A percentile compares a stretch with the other conserved stretches of the same genome.
Evolutionary conservation across 305 asterid species (phyloP).

Genomic region (Fraxinus nigra): DNA sequence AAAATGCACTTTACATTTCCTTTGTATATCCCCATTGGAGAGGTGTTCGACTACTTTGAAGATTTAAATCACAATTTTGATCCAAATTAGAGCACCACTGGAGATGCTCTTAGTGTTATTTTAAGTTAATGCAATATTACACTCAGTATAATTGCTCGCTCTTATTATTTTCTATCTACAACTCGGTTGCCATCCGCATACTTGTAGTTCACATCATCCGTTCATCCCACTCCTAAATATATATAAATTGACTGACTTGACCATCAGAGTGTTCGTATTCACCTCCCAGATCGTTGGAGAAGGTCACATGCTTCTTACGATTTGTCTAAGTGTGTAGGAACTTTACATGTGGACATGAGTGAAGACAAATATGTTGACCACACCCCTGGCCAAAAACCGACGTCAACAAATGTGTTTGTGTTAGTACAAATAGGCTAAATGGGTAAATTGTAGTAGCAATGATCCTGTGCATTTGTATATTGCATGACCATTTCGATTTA

Average conservation of each 20-base stretch:
- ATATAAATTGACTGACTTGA: too few species aligned
- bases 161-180: background rate
- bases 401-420: background rate
- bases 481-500: too few species aligned
- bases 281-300: too few species aligned
- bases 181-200: background rate
- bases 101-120: background rate
- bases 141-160: background rate
- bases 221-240: background rate
- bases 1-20: too few species aligned
- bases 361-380: too few species aligned
- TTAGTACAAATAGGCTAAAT: background rate
- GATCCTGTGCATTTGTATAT: background rate
- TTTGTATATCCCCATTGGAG: too few species aligned
- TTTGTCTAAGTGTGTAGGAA: too few species aligned
- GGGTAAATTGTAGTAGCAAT: background rate
- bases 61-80: background rate
- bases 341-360: too few species aligned
- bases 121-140: too few species aligned
- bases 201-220: background rate
- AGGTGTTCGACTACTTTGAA: background rate
- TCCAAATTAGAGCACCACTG: background rate
- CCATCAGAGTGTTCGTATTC: too few species aligned
- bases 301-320: too few species aligned
- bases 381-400: background rate